Percentiles rank a stretch among this genome's conserved stretches.
phyloP scores from a whole-genome alignment of 768 basidiomycete genomes.

The Russula virescens region DNA sequence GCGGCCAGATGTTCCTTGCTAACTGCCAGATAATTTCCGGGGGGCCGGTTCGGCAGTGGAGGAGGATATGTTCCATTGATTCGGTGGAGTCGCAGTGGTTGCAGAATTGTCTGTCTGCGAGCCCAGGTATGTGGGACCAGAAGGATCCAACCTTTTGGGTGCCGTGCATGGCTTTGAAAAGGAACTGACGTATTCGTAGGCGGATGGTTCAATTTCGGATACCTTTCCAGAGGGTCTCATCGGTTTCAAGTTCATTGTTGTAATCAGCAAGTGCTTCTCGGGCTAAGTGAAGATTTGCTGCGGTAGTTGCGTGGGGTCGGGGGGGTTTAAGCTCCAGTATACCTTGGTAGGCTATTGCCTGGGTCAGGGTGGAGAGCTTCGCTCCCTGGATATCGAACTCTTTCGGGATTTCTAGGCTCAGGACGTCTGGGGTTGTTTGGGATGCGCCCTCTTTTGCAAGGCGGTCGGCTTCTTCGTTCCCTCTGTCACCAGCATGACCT shows the following conservation, averaged over 20 bases:
- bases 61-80: constrained; percentile 26
- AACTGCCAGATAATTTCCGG: no score
- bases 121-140: not conserved
- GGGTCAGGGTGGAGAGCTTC: not conserved
- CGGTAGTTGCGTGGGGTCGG: not conserved
- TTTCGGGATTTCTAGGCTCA: not conserved
- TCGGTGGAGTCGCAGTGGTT: not conserved
- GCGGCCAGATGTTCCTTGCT: no score
- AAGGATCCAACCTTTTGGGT: not conserved
- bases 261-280: not conserved
- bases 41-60: no score
- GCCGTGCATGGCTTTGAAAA: not conserved
- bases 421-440: not conserved
- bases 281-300: not conserved
- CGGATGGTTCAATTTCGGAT: no score
- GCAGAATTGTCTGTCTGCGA: not conserved
- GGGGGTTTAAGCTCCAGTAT: not conserved
- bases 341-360: not conserved
- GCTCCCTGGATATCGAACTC: not conserved
- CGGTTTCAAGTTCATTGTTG: not conserved
- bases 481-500: constrained; percentile 10
- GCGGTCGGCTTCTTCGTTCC: constrained; percentile 18
- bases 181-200: not conserved
- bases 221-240: not conserved
- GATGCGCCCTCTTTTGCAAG: not conserved